Conservation (phyloP, 176 grass and related monocot genomes). For the Carex littledalei region DNA sequence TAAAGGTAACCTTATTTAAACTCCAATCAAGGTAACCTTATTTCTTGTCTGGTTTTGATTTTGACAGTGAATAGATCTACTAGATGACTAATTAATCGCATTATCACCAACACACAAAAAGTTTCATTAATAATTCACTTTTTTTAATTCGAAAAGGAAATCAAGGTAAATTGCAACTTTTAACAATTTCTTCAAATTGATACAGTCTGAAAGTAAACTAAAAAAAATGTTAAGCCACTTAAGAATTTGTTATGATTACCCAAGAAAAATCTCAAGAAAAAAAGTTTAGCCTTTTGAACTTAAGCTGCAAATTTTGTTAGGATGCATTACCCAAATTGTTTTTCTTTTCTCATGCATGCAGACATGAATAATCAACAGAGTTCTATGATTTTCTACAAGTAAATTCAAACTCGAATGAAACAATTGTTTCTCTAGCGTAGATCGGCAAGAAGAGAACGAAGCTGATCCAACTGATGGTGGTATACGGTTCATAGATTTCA, state of each 20-base stretch:
- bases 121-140: background rate
- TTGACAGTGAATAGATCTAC: background rate
- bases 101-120: background rate
- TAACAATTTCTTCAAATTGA: background rate
- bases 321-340: background rate
- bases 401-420: conserved; percentile 68
- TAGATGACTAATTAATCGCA: background rate
- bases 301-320: background rate
- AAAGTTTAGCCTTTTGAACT: background rate
- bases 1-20: conserved; percentile 21
- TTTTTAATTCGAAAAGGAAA: background rate
- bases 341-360: conserved; percentile 24
- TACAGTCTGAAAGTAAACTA: background rate
- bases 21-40: conserved; percentile 42
- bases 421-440: conserved; percentile 69
- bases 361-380: conserved; percentile 49
- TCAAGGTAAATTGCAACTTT: background rate
- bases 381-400: conserved; percentile 95
- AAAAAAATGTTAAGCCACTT: background rate
- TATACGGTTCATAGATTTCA: conserved; percentile 76
- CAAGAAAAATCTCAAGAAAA: background rate
- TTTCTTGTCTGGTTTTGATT: background rate
- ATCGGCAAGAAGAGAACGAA: conserved; percentile 59
- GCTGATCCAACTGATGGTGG: conserved; percentile 31
- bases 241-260: no score